A percentile compares a stretch with the other conserved stretches of the same genome.
phyloP scores from a whole-genome alignment of 495 filamentous ascomycete genomes.

The Penicillium longicatenatum region DNA sequence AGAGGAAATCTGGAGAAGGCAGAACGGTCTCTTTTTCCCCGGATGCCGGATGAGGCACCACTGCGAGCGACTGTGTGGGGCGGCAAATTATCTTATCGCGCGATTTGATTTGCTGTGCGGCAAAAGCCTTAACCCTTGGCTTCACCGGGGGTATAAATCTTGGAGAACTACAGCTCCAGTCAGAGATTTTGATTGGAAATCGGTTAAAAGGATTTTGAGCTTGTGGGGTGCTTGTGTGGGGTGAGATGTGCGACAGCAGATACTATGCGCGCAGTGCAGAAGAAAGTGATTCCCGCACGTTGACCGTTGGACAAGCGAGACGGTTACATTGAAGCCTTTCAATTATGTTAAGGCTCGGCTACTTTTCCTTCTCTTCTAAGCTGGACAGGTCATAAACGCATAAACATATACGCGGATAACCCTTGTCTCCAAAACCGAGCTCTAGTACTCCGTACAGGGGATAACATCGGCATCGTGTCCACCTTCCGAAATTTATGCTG shows the following conservation, averaged over 20 bases:
- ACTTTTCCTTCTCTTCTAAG: no score
- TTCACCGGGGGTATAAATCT: not conserved
- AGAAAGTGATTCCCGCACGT: slow-evolving; percentile 2
- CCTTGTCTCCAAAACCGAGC: no score
- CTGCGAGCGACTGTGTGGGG: slow-evolving; percentile 8
- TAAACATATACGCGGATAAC: no score
- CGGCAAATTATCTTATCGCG: slow-evolving; percentile 11
- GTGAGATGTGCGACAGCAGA: not conserved
- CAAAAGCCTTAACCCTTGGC: slow-evolving; percentile 18
- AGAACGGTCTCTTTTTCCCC: slow-evolving; percentile 4
- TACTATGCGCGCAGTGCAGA: not conserved
- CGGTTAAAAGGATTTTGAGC: not conserved
- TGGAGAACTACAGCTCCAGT: not conserved
- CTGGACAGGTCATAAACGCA: not conserved
- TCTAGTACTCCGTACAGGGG: no score
- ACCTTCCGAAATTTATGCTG: not conserved
- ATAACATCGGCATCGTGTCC: not conserved
- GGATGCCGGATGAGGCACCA: slow-evolving; percentile 9
- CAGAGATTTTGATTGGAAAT: not conserved
- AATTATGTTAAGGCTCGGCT: not conserved
- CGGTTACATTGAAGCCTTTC: not conserved
- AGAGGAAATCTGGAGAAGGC: slow-evolving; percentile 1
- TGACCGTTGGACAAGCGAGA: not conserved
- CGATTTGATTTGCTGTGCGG: slow-evolving; percentile 15
- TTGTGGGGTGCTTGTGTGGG: not conserved